These are phyloP conservation scores for Xerocomus nothofagi DNA, from an alignment of 1,284 basidiomycete species.

Conservation along the genomic window DNA sequence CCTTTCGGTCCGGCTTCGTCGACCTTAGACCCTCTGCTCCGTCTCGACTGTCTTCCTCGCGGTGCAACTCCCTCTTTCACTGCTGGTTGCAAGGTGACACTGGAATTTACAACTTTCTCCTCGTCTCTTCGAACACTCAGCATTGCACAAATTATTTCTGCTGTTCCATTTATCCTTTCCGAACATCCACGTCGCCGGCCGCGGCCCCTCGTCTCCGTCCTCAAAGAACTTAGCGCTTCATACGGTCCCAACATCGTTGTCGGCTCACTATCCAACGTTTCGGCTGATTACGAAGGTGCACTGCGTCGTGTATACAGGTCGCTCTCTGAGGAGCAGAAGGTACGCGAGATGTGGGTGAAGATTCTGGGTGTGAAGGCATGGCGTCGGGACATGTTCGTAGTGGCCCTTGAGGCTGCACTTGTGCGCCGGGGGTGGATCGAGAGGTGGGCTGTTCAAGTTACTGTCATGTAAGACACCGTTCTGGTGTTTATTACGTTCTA, in stretches of 20 bases:
- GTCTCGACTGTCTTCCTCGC: constrained; percentile 25
- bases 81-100: constrained; percentile 11
- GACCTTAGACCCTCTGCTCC: constrained; percentile 10
- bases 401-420: constrained; percentile 55
- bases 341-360: constrained; percentile 33
- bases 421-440: constrained; percentile 40
- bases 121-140: constrained; percentile 21
- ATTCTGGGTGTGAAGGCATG: constrained; percentile 41
- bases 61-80: constrained; percentile 7
- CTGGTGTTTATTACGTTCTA: background rate
- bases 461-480: constrained; percentile 11
- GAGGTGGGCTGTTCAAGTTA: constrained; percentile 38
- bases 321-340: constrained; percentile 30
- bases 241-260: constrained; percentile 41
- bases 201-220: constrained; percentile 23
- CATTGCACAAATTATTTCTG: constrained; percentile 23
- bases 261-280: constrained; percentile 44
- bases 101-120: constrained; percentile 35
- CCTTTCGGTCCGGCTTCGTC: constrained; percentile 7
- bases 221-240: constrained; percentile 23
- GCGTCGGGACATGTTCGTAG: constrained; percentile 48
- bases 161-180: constrained; percentile 29
- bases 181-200: constrained; percentile 18
- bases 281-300: constrained; percentile 36
- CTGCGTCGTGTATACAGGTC: constrained; percentile 28